A percentile compares a stretch with the other conserved stretches of the same genome.
Conservation (phyloP, 148 eudicot species). For the Vaccinium corymbosum region DNA sequence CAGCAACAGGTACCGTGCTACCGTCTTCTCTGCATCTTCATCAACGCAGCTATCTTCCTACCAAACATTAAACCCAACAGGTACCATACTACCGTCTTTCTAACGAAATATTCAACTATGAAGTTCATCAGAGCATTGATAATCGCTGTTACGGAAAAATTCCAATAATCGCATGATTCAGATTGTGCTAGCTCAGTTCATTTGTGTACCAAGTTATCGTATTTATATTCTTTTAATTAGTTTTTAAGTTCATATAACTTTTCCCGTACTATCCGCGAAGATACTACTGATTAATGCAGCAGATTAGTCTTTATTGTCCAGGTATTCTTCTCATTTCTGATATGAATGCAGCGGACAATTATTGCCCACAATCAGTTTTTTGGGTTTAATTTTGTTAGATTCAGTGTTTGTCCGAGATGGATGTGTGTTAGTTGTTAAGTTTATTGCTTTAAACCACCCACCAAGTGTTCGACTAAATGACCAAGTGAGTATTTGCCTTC, state of each 20-base stretch:
- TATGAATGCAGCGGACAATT: neutral
- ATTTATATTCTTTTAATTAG: neutral
- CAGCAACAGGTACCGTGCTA: no score
- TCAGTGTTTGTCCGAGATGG: neutral
- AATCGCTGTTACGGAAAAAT: no score
- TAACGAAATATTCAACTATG: neutral
- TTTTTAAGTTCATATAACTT: neutral
- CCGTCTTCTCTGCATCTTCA: no score
- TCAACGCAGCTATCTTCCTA: neutral
- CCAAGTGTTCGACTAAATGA: no score
- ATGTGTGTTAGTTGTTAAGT: no score
- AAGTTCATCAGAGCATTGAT: neutral
- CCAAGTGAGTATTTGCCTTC: no score
- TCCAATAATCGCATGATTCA: neutral
- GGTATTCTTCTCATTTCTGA: neutral
- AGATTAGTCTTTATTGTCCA: neutral
- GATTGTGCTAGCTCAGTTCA: neutral
- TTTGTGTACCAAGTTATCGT: neutral
- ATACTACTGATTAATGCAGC: constrained; percentile 4
- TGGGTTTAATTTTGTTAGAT: neutral
- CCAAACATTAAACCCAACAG: constrained; percentile 1
- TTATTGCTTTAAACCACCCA: no score
- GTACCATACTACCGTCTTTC: neutral
- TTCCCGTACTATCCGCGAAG: neutral
- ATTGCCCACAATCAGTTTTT: neutral